phyloP scores from a whole-genome alignment of 2,329 filamentous ascomycete species.

The Fusarium cicatricum region DNA sequence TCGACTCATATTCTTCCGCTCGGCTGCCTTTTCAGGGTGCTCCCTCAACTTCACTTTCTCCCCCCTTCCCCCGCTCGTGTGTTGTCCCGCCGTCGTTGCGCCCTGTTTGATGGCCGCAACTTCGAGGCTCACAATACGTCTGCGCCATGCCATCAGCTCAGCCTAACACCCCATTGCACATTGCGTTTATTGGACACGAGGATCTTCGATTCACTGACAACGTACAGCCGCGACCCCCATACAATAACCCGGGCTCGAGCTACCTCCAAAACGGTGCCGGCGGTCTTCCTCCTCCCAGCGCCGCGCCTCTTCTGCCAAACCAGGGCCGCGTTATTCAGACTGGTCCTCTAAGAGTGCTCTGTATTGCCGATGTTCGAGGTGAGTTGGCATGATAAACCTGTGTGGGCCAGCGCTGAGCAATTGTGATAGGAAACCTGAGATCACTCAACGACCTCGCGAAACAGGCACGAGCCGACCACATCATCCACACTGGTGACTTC shows the following conservation, averaged over 20 bases:
- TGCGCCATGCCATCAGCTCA: constrained; percentile 13
- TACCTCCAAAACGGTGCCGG: constrained; percentile 71
- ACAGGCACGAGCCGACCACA: constrained; percentile 93
- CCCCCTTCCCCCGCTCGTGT: constrained; percentile 32
- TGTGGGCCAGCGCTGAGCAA: constrained; percentile 22
- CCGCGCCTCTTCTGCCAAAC: constrained; percentile 71
- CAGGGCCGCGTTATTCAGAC: constrained; percentile 72
- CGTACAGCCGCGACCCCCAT: constrained; percentile 52
- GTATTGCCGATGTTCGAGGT: constrained; percentile 78
- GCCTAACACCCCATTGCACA: too few species aligned
- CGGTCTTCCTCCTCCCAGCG: constrained; percentile 63
- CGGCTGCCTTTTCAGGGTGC: neutral
- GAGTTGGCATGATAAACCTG: constrained; percentile 36
- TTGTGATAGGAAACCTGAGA: constrained; percentile 81
- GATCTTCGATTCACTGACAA: constrained; percentile 24
- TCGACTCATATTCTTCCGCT: neutral
- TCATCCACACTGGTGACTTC: constrained; percentile 98
- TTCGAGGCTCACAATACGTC: constrained; percentile 23
- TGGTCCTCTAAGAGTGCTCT: constrained; percentile 72
- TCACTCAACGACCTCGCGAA: constrained; percentile 97
- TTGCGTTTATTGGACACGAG: too few species aligned
- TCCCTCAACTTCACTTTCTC: constrained; percentile 4
- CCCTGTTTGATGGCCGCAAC: constrained; percentile 29
- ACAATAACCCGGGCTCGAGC: constrained; percentile 63
- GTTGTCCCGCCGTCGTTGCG: constrained; percentile 34